A percentile compares a stretch with the other conserved stretches of the same genome.
Conservation (phyloP, 306 rosid species). For the Malus sylvestris region DNA sequence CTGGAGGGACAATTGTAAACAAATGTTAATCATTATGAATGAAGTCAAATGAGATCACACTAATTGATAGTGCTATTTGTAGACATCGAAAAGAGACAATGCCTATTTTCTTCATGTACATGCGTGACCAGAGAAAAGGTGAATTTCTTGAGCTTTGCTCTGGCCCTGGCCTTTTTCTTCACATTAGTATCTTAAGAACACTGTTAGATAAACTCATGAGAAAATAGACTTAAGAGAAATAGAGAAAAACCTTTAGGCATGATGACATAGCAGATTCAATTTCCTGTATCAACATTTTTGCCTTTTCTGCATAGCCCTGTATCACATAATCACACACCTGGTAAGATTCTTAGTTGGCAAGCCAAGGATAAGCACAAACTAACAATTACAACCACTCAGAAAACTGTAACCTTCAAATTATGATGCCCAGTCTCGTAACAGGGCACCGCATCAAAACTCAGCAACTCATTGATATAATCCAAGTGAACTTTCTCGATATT, state of each 20-base stretch:
- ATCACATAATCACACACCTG: not conserved
- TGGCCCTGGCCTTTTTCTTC: not conserved
- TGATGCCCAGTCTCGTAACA: conserved; percentile 64
- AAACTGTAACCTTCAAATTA: conserved; percentile 67
- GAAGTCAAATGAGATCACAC: conserved; percentile 21
- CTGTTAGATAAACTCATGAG: not conserved
- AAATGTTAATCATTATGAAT: conserved; percentile 21
- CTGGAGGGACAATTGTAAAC: conserved; percentile 35
- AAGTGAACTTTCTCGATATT: conserved; percentile 44
- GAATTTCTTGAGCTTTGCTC: not conserved
- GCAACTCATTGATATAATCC: conserved; percentile 50
- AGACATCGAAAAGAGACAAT: not conserved
- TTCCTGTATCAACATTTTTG: conserved; percentile 50
- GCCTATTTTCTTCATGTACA: not conserved
- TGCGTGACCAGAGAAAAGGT: not conserved
- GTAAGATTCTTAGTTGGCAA: conserved; percentile 13
- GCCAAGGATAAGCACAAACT: conserved; percentile 12
- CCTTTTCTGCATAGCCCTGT: conserved; percentile 69
- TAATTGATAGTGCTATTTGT: not conserved
- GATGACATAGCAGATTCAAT: conserved; percentile 42
- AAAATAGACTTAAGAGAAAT: not conserved
- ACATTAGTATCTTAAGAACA: not conserved
- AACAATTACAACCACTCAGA: conserved; percentile 10
- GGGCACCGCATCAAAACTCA: conserved; percentile 46
- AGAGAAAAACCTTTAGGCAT: conserved; percentile 44